phyloP scores from a whole-genome alignment of 148 eudicot genomes.

The Camellia sinensis region DNA sequence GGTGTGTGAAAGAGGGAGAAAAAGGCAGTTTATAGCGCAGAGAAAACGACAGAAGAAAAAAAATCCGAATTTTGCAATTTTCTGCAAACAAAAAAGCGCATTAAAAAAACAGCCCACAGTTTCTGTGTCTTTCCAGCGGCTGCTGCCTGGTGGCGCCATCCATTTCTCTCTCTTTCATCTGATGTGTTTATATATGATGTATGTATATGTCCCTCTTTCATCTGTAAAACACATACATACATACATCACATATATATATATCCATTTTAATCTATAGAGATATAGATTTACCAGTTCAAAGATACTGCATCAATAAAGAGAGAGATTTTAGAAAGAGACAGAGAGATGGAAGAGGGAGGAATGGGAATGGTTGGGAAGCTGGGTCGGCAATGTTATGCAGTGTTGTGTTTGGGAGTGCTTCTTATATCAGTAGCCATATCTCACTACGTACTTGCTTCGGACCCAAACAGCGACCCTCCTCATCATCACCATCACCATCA shows the following conservation, averaged over 20 bases:
- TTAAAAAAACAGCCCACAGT: not conserved
- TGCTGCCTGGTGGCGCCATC: not conserved
- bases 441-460: not conserved
- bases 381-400: slow-evolving; percentile 25
- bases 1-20: not conserved
- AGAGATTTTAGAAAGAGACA: not conserved
- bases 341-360: not conserved
- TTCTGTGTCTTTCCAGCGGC: not conserved
- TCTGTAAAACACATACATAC: not conserved
- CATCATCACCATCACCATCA: no score
- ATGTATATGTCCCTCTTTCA: not conserved
- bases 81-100: not conserved
- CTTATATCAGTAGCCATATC: slow-evolving; percentile 17
- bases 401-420: slow-evolving; percentile 27
- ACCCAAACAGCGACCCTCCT: not conserved
- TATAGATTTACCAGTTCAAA: not conserved
- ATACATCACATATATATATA: not conserved
- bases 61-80: not conserved
- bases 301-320: not conserved
- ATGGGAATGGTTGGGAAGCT: slow-evolving; percentile 17
- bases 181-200: not conserved
- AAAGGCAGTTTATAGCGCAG: no score
- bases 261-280: not conserved
- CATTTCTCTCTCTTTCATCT: not conserved
- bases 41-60: not conserved